Conservation (phyloP, 2,329 filamentous ascomycete genomes). For the Colletotrichum endophyticum region DNA sequence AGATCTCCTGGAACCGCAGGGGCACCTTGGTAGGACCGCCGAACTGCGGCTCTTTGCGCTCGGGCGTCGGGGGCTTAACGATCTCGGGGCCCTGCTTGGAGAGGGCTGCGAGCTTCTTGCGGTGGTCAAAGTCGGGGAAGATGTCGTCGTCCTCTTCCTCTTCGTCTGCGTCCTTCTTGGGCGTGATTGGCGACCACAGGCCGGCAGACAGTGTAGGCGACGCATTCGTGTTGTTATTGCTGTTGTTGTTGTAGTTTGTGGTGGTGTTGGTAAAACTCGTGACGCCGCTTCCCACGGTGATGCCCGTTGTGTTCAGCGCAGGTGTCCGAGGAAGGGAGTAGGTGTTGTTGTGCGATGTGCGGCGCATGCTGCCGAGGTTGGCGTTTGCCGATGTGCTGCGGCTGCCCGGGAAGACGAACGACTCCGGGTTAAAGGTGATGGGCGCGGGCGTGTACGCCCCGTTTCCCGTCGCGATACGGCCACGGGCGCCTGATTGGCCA, state of each 20-base stretch:
- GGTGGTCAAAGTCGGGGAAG: conserved; percentile 56
- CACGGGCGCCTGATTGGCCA: conserved; percentile 36
- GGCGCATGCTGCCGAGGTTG: conserved; percentile 38
- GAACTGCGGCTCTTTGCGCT: conserved; percentile 24
- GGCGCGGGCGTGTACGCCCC: conserved; percentile 20
- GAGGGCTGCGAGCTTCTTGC: conserved; percentile 28
- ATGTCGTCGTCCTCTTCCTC: conserved; percentile 57
- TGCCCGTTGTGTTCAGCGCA: conserved; percentile 35
- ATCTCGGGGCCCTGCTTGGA: conserved; percentile 6
- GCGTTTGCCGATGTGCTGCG: conserved; percentile 52
- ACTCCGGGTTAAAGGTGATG: conserved; percentile 38
- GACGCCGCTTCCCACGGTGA: conserved; percentile 45
- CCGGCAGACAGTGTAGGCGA: conserved; percentile 49
- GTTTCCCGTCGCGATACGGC: conserved; percentile 34
- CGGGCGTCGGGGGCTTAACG: conserved; percentile 17
- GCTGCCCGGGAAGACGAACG: conserved; percentile 42
- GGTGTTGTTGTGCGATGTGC: conserved; percentile 26
- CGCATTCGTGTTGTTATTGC: conserved; percentile 15
- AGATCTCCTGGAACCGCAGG: conserved; percentile 19
- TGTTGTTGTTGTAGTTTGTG: background rate
- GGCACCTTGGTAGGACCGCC: conserved; percentile 14
- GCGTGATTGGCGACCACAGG: conserved; percentile 49
- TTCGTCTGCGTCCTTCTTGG: conserved; percentile 39
- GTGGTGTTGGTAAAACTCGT: conserved; percentile 31
- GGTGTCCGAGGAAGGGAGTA: conserved; percentile 26